Percentiles rank a stretch among this genome's conserved stretches.
Conservation (phyloP, 2,329 filamentous ascomycete genomes). For the Pyrenophora teres region DNA sequence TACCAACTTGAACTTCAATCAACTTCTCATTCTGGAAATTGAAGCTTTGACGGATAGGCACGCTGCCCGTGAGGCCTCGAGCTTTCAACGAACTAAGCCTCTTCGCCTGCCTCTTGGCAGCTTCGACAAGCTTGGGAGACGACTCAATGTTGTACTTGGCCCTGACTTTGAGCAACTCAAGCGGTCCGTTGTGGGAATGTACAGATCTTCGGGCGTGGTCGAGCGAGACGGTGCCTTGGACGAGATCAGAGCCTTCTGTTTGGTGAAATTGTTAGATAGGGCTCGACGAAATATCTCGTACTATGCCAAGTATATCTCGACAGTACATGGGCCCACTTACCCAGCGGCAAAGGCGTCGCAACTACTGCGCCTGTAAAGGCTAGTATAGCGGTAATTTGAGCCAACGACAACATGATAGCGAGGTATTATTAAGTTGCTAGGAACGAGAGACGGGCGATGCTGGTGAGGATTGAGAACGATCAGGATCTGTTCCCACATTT, state of each 20-base stretch:
- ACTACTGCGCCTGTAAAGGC: slow-evolving; percentile 1
- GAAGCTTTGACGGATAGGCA: too few species aligned
- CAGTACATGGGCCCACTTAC: not conserved
- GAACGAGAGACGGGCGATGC: not conserved
- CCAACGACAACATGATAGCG: not conserved
- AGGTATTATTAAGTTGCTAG: not conserved
- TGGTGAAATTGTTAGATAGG: not conserved
- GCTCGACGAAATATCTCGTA: not conserved
- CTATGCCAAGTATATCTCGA: not conserved
- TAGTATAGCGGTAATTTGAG: not conserved
- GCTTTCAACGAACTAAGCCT: not conserved
- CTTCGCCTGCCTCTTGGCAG: not conserved
- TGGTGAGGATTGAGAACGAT: not conserved
- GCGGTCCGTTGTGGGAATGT: not conserved
- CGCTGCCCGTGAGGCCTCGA: too few species aligned
- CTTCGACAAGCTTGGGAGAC: not conserved
- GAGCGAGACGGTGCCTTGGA: not conserved
- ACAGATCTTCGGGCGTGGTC: not conserved
- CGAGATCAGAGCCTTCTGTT: not conserved
- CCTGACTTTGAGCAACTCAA: not conserved
- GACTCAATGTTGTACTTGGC: not conserved
- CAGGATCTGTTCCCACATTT: too few species aligned
- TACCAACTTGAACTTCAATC: not conserved
- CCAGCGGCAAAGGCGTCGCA: not conserved
- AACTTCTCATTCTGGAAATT: too few species aligned